Evolutionary conservation across 768 basidiomycete species (phyloP), one percentile per base, ranked within the genome.

Genomic region (Cystobasidium tubakii): DNA sequence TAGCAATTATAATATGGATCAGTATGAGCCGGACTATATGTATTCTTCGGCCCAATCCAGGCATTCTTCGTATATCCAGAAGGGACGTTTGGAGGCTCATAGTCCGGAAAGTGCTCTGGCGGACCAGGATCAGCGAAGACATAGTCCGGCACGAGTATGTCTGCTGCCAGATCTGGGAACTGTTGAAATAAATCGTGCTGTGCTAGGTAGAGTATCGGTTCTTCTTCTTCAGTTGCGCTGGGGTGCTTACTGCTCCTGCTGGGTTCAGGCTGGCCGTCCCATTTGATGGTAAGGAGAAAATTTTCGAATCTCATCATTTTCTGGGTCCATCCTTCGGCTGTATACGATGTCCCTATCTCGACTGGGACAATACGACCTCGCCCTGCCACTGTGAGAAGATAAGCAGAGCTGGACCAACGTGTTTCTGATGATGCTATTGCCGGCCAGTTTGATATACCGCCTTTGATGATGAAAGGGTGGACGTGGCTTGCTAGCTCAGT

Each of bases 1-100:
- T 91, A 98, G 75, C 89, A 85, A 80, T 99, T 99, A 82, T 86
- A 91, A 82, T 88, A 96, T 1, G 94, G 94, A 79, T 99, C 95
- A 6, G 88, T 92, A 82, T 99, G 96, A 0, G 95, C 91, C 1
- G 94, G 95, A 10, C 91, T 91, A 13, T 89, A 80, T 0, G 93
- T 90, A 31, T 87, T 88, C 70, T 82, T 82, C 0, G 91, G 90
- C 0, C 92, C 92, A 6, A 94, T 79, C 92, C 92, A 95, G 10
- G 84, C 86, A 77, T 92, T 93, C 29, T 89, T 81, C 9, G 89
- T 83, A 13, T 89, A 83, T 63, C 86, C 84, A 21, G 89, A 88
- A 19, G 86, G 86, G 74, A 88, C 89, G 25, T 78, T 36, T 0
- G 91, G 92, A 0, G 89, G 86, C 19, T 77, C 73, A 79, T 94